Base-by-base conservation (phyloP, 768 basidiomycete genomes). In the Podaxis sp. region DNA sequence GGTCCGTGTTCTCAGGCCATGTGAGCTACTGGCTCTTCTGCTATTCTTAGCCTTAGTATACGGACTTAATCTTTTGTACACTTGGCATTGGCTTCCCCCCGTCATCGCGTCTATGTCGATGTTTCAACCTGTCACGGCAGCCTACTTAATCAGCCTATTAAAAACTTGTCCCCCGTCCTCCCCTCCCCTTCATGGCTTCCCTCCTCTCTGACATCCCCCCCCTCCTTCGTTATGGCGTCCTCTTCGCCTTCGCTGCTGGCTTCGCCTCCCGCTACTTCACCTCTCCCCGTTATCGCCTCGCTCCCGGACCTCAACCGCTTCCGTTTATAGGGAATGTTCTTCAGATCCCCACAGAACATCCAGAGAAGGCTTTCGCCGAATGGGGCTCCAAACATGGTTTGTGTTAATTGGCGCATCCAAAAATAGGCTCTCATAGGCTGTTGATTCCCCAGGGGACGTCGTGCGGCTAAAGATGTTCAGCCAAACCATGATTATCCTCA, bases 401-500 rank as follows among this genome's bases (percentile, higher is more conserved):
- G 78, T 72, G 49, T 30, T 42, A 26, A 28, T 40, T 17, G 60
- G 24, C 48, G 58, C 40, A 22, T 28, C 58, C 57, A 39, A 51
- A 39, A 33, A 12, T 44, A 30, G 38, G 15, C 39, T 51, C 30
- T 53, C 40, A 63, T n/a, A 46, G 15, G 46, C 22, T 30, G n/a
- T 42, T 52, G 57, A 63, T 56, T n/a, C 38, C 26, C 6, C 63
- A 82, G 82, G 82, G 64, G 78, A 82, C 62, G 68, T 84, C 58
- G 65, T 83, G 39, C 74, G 79, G 61, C 59, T 79, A 55, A 70
- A 70, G 42, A 62, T 84, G 26, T 70, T 86, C 26, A 77, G 80
- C 24, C 79, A 80, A 58, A 76, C 79, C 7, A 77, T 84, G 68
- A 66, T 87, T 52, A 72, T 87, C 58, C 71, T 88, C 33, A 85